phyloP scores from a whole-genome alignment of 352 stramenopile species.

The Pythium pyrilobum region DNA sequence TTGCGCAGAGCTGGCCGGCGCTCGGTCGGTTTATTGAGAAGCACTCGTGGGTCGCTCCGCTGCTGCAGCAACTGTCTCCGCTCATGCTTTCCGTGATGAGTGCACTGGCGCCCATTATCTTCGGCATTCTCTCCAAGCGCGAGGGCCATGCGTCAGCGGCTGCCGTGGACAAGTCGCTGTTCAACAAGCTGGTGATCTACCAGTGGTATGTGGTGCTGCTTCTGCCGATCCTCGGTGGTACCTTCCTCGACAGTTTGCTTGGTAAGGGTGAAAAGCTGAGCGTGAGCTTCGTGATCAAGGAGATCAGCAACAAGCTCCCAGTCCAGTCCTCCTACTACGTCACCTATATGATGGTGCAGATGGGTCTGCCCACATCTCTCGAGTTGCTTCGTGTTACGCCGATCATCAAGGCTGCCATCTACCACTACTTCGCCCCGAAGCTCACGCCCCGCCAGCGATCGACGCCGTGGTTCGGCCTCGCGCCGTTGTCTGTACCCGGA shows the following conservation, averaged over 20 bases:
- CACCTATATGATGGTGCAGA: slow-evolving; percentile 76
- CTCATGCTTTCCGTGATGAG: slow-evolving; percentile 78
- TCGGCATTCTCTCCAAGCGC: slow-evolving; percentile 71
- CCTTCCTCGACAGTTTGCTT: slow-evolving; percentile 64
- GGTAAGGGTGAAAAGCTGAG: slow-evolving; percentile 37
- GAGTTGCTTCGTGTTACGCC: slow-evolving; percentile 67
- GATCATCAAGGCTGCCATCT: slow-evolving; percentile 74
- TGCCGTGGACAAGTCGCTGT: slow-evolving; percentile 57
- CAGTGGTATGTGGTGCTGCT: slow-evolving; percentile 81
- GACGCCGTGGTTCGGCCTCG: slow-evolving; percentile 64
- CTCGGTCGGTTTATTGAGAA: slow-evolving; percentile 40
- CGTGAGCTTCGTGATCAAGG: slow-evolving; percentile 26
- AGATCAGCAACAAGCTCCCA: slow-evolving; percentile 58
- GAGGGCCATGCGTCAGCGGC: slow-evolving; percentile 69
- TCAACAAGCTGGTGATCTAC: slow-evolving; percentile 81
- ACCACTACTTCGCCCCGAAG: slow-evolving; percentile 69
- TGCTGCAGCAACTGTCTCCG: slow-evolving; percentile 73
- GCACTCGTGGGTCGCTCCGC: slow-evolving; percentile 60
- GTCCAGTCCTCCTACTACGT: slow-evolving; percentile 81
- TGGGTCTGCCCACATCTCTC: slow-evolving; percentile 52
- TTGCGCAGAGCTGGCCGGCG: slow-evolving; percentile 45
- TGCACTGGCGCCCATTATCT: slow-evolving; percentile 77
- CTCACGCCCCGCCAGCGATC: slow-evolving; percentile 69
- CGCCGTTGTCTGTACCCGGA: slow-evolving; percentile 48
- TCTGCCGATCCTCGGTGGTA: slow-evolving; percentile 80